Conservation (phyloP, 2,329 filamentous ascomycete species). For the Venturia asperata region DNA sequence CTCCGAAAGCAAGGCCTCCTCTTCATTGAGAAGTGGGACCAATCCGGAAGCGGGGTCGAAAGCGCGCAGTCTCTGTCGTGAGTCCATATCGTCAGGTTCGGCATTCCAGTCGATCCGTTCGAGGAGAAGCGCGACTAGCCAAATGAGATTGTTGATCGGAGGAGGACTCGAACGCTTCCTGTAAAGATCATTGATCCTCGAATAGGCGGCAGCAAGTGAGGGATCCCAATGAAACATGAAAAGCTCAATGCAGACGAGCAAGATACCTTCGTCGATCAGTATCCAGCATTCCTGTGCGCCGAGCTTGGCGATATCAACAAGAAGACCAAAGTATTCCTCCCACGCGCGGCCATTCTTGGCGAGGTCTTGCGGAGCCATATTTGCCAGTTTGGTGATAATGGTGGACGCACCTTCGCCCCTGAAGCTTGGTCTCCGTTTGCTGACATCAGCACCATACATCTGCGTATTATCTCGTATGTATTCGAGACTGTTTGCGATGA, state of each 20-base stretch:
- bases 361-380: slow-evolving; percentile 16
- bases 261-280: slow-evolving; percentile 15
- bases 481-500: slow-evolving; percentile 9
- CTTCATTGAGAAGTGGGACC: slow-evolving; percentile 11
- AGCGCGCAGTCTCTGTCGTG: background rate
- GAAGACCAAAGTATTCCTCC: slow-evolving; percentile 20
- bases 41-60: background rate
- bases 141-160: slow-evolving; percentile 14
- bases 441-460: slow-evolving; percentile 18
- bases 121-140: slow-evolving; percentile 7
- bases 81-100: background rate
- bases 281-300: slow-evolving; percentile 16
- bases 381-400: slow-evolving; percentile 14
- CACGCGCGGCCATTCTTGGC: slow-evolving; percentile 15
- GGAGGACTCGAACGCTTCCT: slow-evolving; percentile 1
- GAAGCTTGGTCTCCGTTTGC: background rate
- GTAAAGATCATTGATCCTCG: slow-evolving; percentile 1
- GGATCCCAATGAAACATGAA: background rate
- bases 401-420: background rate
- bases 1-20: slow-evolving; percentile 4
- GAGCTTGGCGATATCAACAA: slow-evolving; percentile 17
- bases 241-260: slow-evolving; percentile 17
- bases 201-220: background rate
- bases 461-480: background rate
- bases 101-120: slow-evolving; percentile 12